A percentile compares a stretch with the other conserved stretches of the same genome.
phyloP scores from a whole-genome alignment of 495 filamentous ascomycete genomes.

The Trichocladium antarcticum region DNA sequence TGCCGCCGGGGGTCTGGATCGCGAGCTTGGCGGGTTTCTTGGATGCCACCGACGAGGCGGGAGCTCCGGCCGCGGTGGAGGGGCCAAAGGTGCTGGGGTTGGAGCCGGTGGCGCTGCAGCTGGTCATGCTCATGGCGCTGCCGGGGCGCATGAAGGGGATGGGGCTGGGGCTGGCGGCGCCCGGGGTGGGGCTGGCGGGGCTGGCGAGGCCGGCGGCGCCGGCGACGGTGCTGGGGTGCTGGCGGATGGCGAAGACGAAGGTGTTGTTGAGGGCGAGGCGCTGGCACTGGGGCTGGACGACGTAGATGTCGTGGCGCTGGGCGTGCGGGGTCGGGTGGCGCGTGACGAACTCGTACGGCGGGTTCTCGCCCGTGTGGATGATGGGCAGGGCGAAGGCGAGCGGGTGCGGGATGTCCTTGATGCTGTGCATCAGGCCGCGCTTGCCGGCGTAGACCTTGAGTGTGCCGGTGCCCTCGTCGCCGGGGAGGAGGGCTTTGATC shows the following conservation, averaged over 20 bases:
- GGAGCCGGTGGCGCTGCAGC: conserved; percentile 48
- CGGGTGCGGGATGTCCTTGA: conserved; percentile 86
- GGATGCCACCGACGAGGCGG: conserved; percentile 18
- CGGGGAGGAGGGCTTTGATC: conserved; percentile 80
- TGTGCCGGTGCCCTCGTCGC: conserved; percentile 76
- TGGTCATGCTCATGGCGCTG: conserved; percentile 74
- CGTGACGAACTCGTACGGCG: conserved; percentile 81
- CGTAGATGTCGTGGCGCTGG: conserved; percentile 90
- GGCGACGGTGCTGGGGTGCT: conserved; percentile 64
- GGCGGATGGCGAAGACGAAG: conserved; percentile 90
- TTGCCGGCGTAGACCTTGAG: conserved; percentile 91
- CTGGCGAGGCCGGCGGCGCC: conserved; percentile 22
- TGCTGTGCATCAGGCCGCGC: conserved; percentile 88
- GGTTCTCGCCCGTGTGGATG: conserved; percentile 80
- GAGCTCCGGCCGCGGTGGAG: no score
- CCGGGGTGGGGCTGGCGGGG: conserved; percentile 31
- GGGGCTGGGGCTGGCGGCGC: conserved; percentile 50
- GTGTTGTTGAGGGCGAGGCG: conserved; percentile 86
- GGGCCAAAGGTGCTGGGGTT: conserved; percentile 36
- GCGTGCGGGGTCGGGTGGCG: conserved; percentile 96
- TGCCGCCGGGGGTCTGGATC: conserved; percentile 90
- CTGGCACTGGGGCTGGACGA: conserved; percentile 86
- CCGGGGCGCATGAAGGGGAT: conserved; percentile 60
- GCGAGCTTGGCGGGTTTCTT: conserved; percentile 92
- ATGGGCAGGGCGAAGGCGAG: conserved; percentile 87